phyloP scores from a whole-genome alignment of 2,329 filamentous ascomycete genomes.

The Magnaporthales sp. region DNA sequence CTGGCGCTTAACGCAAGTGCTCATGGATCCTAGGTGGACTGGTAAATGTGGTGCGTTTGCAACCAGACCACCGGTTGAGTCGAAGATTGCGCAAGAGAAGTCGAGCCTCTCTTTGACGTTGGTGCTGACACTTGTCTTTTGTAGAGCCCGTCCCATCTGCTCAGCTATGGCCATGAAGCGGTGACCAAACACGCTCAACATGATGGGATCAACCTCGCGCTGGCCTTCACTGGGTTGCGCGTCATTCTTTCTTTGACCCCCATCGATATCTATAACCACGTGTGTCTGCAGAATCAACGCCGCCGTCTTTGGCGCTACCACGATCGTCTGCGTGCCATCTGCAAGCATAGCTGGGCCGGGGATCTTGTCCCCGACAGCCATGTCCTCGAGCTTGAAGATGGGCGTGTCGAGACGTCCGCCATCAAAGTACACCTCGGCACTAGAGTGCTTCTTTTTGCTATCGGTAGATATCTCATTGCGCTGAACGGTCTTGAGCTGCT shows the following conservation, averaged over 20 bases:
- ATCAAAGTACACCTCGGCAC: constrained; percentile 51
- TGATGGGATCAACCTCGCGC: constrained; percentile 50
- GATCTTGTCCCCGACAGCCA: constrained; percentile 50
- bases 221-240: background rate
- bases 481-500: constrained; percentile 66
- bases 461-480: constrained; percentile 44
- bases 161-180: constrained; percentile 69
- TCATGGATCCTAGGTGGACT: constrained; percentile 64
- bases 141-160: constrained; percentile 60
- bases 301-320: constrained; percentile 54
- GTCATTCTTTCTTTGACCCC: constrained; percentile 16
- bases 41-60: constrained; percentile 64
- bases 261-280: constrained; percentile 61
- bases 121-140: constrained; percentile 62
- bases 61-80: constrained; percentile 57
- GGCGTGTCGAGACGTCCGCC: constrained; percentile 39
- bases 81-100: constrained; percentile 65
- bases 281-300: constrained; percentile 60
- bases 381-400: constrained; percentile 57
- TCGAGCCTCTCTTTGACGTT: constrained; percentile 67
- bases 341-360: constrained; percentile 59
- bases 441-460: constrained; percentile 41
- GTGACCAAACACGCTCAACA: constrained; percentile 62
- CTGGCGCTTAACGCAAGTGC: constrained; percentile 61
- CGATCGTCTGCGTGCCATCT: constrained; percentile 61